Base-by-base conservation (phyloP, 2,329 filamentous ascomycete species). In the Pseudogymnoascus sp. region DNA sequence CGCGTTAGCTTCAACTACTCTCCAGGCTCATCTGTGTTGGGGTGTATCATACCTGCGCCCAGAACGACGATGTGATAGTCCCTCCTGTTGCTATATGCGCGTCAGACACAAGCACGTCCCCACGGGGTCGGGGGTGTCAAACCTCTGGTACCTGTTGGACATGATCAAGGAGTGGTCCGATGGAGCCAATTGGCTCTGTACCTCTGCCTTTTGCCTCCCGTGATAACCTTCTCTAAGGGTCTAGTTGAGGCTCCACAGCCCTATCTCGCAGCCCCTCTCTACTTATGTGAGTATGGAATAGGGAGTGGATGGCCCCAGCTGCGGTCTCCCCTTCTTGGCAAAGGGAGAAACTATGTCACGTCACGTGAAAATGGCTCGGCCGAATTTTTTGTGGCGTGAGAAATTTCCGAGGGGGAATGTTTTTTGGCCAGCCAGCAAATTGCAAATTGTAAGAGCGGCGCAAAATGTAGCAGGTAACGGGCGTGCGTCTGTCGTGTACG, bases 61-160 rank as follows among this genome's bases (percentile, higher is more conserved):
- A 87, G 75, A 66, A 87, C 83, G 66, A 86, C 84, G 72, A 87
- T 86, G 70, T 85, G 81, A 72, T 86, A 86, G 74, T 86, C 84
- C 73, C 82, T 77, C 73, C 80, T 81, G 65, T 39, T 58, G 57
- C 57, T 39, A 37, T 58, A 34, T 22, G 57, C 54, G 58, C 58
- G 57, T 32, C 32, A 64, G 54, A 35, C 50, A 43, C 35, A 61
- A 61, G 57, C 57, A 58, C 57, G 57, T 25, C 32, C 57, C 20
- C 6, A 22, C 30, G 3, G 20, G 4, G 28, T 11, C 22, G 22
- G 22, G 22, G 22, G 47, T 7, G 47, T 54, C 57, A 35, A 16
- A 58, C 57, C 57, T 58, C 57, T 58, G 57, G 37, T 58, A 58
- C 57, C 57, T 58, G 57, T 58, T 39, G 37, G 57, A 38, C 57